These are phyloP conservation scores for Chaetoscypha palmicola DNA, from an alignment of 2,329 filamentous ascomycete genomes.

Conservation along the genomic window DNA sequence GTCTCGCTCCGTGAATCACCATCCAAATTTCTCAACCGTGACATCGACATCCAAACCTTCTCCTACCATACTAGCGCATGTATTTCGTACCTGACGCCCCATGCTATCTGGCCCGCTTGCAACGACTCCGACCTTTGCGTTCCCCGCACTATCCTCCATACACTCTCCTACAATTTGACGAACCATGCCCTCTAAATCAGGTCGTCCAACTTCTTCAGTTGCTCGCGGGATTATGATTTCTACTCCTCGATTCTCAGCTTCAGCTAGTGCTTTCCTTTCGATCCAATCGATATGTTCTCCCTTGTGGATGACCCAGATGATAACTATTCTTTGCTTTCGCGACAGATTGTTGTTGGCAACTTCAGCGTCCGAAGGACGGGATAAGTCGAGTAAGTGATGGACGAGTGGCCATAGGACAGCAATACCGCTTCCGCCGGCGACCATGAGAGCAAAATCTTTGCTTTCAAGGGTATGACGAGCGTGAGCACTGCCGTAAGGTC, in stretches of 20 bases:
- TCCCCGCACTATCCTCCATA: slow-evolving; percentile 15
- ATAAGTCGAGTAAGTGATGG: slow-evolving; percentile 38
- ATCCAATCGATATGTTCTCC: slow-evolving; percentile 48
- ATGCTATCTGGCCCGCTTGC: slow-evolving; percentile 57
- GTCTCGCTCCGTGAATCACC: slow-evolving; percentile 35
- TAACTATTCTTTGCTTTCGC: slow-evolving; percentile 35
- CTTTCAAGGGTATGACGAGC: slow-evolving; percentile 46
- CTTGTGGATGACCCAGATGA: slow-evolving; percentile 55
- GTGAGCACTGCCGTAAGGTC: slow-evolving; percentile 55
- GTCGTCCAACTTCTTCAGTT: slow-evolving; percentile 45
- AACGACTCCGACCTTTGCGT: slow-evolving; percentile 42
- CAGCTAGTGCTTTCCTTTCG: slow-evolving; percentile 40
- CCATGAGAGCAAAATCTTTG: slow-evolving; percentile 43
- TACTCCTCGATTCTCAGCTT: slow-evolving; percentile 43
- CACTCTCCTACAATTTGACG: slow-evolving; percentile 30
- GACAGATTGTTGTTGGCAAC: slow-evolving; percentile 21
- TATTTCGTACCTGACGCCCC: slow-evolving; percentile 53
- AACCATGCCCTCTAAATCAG: slow-evolving; percentile 43
- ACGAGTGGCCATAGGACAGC: slow-evolving; percentile 56
- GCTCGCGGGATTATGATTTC: slow-evolving; percentile 48
- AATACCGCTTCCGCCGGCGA: slow-evolving; percentile 59
- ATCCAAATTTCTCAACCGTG: slow-evolving; percentile 61
- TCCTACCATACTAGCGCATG: slow-evolving; percentile 42
- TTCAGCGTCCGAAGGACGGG: slow-evolving; percentile 15
- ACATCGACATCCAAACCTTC: slow-evolving; percentile 44